Base-by-base conservation (phyloP, 148 eudicot genomes). In the Nepenthes mirabilis region DNA sequence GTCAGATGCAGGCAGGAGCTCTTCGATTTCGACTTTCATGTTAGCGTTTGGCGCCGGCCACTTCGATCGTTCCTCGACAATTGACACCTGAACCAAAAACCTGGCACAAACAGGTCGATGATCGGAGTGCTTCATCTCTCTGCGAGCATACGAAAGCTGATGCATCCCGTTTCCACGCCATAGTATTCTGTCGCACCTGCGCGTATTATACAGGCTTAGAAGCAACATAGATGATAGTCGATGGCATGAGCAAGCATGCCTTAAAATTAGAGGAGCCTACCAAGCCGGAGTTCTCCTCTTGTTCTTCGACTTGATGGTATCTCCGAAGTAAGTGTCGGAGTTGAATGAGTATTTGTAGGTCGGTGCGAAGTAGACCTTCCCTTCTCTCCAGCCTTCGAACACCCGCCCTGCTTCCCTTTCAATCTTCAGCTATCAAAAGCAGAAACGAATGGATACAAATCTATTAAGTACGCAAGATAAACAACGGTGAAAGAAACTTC, bases 261-360 rank as follows among this genome's bases (percentile, higher is more conserved):
- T 4, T 11, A 14, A 9, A 1, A 9, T 54, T 8, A n/a, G 5
- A 23, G 52, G 2, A 12, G 10, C 5, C 35, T 85, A 86, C 94
- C 94, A 86, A 8, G 89, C 94, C 7, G 94, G 94, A 12, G 89
- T 79, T 79, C 89, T 77, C 57, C 88, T 71, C 74, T 86, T 86
- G 76, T 67, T 72, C 50, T 79, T 82, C 23, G 94, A 73, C 10
- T 64, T 79, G 58, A 58, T 62, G 13, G 71, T 75, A 51, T 83
- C 93, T 50, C 85, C 83, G 12, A 80, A 65, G 56, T 81, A 86
- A 32, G 63, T 73, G 68, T 86, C 82, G 1, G 88, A 83, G 67
- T 86, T 79, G 58, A 60, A 68, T 45, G 78, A 80, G 55, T 83
- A 86, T 60, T 86, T 86, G 65, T 86, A 86, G 0, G 94, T 86